Base-by-base conservation (phyloP, 257 asterid genomes). In the Przewalskia tangutica region DNA sequence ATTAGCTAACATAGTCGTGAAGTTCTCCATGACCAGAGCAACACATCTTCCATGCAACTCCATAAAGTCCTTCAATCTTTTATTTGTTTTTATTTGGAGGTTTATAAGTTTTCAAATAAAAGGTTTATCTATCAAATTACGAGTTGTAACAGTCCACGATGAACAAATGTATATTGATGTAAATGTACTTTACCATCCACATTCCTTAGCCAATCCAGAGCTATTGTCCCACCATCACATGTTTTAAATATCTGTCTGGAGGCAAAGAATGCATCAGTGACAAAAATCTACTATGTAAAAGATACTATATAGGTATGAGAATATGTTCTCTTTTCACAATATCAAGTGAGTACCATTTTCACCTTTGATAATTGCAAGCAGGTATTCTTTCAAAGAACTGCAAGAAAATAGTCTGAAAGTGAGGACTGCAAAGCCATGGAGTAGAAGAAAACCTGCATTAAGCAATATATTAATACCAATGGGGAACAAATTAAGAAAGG, bases 391-490 rank as follows among this genome's bases (percentile, higher is more conserved):
- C 98, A 14, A 90, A 89, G 79, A 84, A 92, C 77, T 90, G 88
- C 34, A 95, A 14, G 71, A 93, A 95, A 5, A 81, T 67, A 64
- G 98, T 92, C 94, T 95, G 98, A 66, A 95, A 87, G 86, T 93
- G 97, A 42, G 98, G 98, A 85, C 98, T 93, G 75, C 93, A 91
- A 46, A 92, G 86, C 98, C 97, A 95, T 17, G 97, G 97, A n/a
- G 98, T 93, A 23, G 98, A 88, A 66, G 89, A 90, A 82, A 86
- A 95, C 90, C 98, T 95, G 86, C 66, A 84, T 40, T 12, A 50
- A 0, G 14, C 23, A 73, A 48, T 23, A 73, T 4, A 20, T 71
- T 46, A 71, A 60, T 60, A 58, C 64, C 20, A 55, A 55, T 13
- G 63, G 4, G 63, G 27, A 10, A 5, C 20, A 55, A 14, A 55